Evolutionary conservation across 176 grass and related monocot genomes (phyloP), one percentile per base, ranked within the genome.

Genomic region (Saccharum officinarum): DNA sequence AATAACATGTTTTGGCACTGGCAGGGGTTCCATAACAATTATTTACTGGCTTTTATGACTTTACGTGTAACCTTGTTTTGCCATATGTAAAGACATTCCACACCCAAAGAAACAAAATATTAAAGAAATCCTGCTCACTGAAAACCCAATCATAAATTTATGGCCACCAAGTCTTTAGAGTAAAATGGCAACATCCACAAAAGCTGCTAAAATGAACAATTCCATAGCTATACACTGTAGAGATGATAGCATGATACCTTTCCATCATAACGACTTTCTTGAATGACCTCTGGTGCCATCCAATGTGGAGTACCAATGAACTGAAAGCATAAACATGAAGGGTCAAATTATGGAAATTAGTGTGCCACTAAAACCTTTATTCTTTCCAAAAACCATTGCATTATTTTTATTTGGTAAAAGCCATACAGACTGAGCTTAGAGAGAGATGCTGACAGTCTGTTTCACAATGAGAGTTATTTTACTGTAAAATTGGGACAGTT

Each of bases 201-300:
- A 75, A 69, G 75, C 54, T 79, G 45, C 45, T 78, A 67, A 16
- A 82, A 26, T 71, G 39, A 65, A 86, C 7, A 23, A 73, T 57
- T 44, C 65, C 62, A 12, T 65, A 77, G 83, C 28, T 76, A 37
- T 47, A 49, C n/a, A 46, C 34, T 10, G 30, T 1, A 40, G 79
- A 73, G 40, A 22, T 16, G 20, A 67, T 31, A 4, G 18, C 36
- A 34, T 11, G 78, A 25, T 91, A 98, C 97, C 93, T 99, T 99
- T 84, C 97, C 97, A 92, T 99, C 97, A 92, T 99, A 99, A 68
- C 93, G 97, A 84, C 86, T 99, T 91, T 94, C 93, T 96, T 99
- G 97, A 86, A 99, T 99, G 81, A 99, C 97, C 91, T 99, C 97
- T 50, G 97, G 97, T 37, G 97, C 97, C 97, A 99, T 99, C 97